Evolutionary conservation across 1,284 basidiomycete species (phyloP), one percentile per base, ranked within the genome.

Genomic region (Cystobasidiaceae sp.): DNA sequence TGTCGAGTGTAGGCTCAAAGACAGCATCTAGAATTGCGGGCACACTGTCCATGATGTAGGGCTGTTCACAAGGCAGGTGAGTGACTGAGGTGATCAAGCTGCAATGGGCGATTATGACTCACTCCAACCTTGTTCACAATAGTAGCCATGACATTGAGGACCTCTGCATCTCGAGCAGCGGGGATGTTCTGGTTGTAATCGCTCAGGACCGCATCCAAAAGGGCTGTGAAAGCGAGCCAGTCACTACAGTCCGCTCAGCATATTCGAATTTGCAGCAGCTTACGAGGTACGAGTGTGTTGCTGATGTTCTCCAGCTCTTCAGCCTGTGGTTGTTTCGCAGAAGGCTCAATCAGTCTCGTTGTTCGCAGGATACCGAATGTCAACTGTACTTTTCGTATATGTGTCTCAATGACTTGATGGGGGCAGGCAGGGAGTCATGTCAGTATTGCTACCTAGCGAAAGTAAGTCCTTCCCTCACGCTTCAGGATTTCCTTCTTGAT

Each of bases 401-500:
- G 97, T 1, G 92, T 97, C 79, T 98, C 96, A 82, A 72, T 70
- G 34, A 98, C 93, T 61, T 96, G 9, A 48, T 6, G 33, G 11
- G 37, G 2, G 17, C 33, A 49, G 44, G 28, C 17, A 6, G 25
- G 41, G 21, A 57, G 39, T 39, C 32, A 27, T 17, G 49, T 3
- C 23, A 37, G 21, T 52, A 30, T 3, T 17, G 21, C 27, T 6
- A 77, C 17, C 7, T 19, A 7, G 27, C 23, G 3, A 9, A 15
- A 21, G 17, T 5, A 7, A 6, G 7, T 41, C 5, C 13, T 21
- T 17, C 9, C 25, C 56, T 59, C 28, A 59, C 56, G 79, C 78
- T 92, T 93, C 72, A 99, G 79, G 55, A 98, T 93, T 78, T 99
- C 96, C 81, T 98, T 98, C 81, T 98, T 98, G 75, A 98, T 94